Conservation (phyloP, 2,329 filamentous ascomycete species). For the Bipolaris zeicola region DNA sequence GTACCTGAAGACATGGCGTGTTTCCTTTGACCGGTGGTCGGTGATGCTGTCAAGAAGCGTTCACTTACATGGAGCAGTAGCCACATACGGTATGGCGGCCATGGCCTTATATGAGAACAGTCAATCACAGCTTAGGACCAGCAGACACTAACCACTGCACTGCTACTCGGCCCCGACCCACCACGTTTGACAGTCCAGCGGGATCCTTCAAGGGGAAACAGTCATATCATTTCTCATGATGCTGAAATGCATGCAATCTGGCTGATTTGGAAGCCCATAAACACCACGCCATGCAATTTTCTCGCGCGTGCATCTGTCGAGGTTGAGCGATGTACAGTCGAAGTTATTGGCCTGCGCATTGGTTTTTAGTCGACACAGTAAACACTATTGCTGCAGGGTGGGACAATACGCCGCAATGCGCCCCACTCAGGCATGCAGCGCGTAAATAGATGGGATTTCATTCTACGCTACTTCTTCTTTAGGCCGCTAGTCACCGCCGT, state of each 20-base stretch:
- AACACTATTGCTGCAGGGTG: not conserved
- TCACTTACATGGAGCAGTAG: conserved; percentile 2
- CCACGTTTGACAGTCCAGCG: not conserved
- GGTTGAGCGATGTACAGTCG: not conserved
- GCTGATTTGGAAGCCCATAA: not conserved
- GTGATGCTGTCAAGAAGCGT: conserved; percentile 8
- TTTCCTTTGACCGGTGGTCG: conserved; percentile 11
- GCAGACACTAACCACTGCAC: not conserved
- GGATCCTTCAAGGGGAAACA: conserved; percentile 1
- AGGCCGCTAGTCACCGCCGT: conserved; percentile 5
- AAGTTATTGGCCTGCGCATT: not conserved
- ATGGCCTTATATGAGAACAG: not conserved
- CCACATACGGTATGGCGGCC: conserved; percentile 2
- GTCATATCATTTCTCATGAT: not conserved
- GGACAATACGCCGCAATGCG: not conserved
- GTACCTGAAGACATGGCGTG: conserved; percentile 15
- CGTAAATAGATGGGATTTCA: conserved; percentile 1
- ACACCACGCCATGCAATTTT: not conserved
- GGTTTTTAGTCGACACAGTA: not conserved
- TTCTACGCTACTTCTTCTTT: conserved; percentile 4
- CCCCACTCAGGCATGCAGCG: conserved; percentile 9
- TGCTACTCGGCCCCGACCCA: conserved; percentile 7
- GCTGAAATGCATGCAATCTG: not conserved
- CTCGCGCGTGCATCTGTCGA: not conserved
- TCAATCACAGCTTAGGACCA: not conserved